phyloP scores from a whole-genome alignment of 2,329 filamentous ascomycete species.

The Ascochyta pisi region DNA sequence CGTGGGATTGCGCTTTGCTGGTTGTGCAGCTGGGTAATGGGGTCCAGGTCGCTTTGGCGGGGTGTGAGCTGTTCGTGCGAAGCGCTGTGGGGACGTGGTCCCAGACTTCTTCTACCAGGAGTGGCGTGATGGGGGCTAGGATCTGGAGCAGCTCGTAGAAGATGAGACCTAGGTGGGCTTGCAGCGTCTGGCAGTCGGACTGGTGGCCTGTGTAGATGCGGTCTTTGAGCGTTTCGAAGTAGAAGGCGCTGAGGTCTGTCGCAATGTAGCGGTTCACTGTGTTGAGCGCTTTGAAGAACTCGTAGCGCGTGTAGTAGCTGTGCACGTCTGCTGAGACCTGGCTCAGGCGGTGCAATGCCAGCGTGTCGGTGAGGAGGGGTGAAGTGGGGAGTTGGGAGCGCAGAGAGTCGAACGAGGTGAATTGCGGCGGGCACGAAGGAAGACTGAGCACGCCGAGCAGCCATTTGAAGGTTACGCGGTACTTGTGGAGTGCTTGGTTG shows the following conservation, averaged over 20 bases:
- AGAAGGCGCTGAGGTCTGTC: slow-evolving; percentile 87
- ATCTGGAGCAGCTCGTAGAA: slow-evolving; percentile 77
- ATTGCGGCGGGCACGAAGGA: slow-evolving; percentile 46
- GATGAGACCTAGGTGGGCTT: slow-evolving; percentile 66
- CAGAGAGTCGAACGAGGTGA: slow-evolving; percentile 32
- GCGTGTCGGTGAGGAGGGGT: slow-evolving; percentile 55
- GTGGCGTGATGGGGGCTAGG: slow-evolving; percentile 79
- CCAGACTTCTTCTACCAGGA: slow-evolving; percentile 90
- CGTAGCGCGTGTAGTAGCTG: slow-evolving; percentile 70
- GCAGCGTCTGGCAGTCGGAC: slow-evolving; percentile 64
- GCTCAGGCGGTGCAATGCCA: slow-evolving; percentile 77
- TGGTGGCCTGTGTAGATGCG: slow-evolving; percentile 83
- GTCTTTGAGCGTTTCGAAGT: slow-evolving; percentile 92
- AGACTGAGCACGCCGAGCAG: slow-evolving; percentile 71
- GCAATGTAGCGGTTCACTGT: slow-evolving; percentile 82
- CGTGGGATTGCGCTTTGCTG: slow-evolving; percentile 19
- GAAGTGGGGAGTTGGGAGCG: slow-evolving; percentile 14
- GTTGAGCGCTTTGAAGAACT: slow-evolving; percentile 81
- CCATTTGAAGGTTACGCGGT: slow-evolving; percentile 89
- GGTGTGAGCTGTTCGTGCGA: slow-evolving; percentile 47
- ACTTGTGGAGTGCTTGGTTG: slow-evolving; percentile 81
- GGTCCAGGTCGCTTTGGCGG: slow-evolving; percentile 31
- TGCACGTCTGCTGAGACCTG: slow-evolving; percentile 70
- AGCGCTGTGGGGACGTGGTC: slow-evolving; percentile 73
- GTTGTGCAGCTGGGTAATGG: not conserved